Evolutionary conservation across 768 basidiomycete genomes (phyloP), one percentile per base, ranked within the genome.

Genomic region (Amanita pseudoporphyria): DNA sequence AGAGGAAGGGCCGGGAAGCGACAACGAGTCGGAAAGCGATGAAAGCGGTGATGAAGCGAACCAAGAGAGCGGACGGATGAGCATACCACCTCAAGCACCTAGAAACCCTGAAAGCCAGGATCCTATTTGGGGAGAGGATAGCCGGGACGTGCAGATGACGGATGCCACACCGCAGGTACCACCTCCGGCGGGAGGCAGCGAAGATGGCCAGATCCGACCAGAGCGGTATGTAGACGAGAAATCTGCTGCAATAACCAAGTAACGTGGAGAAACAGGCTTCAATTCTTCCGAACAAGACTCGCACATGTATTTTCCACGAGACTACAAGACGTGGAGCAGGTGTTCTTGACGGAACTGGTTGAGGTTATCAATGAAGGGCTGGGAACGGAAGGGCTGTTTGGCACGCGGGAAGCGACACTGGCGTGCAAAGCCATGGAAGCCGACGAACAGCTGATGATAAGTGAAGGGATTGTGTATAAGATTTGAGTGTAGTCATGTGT

Each of bases 391-490:
- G 72, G 72, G 14, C 68, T 93, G 33, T 98, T 90, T 64, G 86
- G 88, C 2, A 84, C 81, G 0, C 72, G 74, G 12, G 95, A 98
- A 64, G 95, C 87, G 1, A 80, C 78, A 5, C 70, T 73, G 47
- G 80, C 82, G 19, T 82, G 84, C 51, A 72, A 79, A 54, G 64
- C 71, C 31, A 96, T 98, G 94, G 74, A 77, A 22, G 82, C 84
- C 14, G 71, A 70, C 10, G 82, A 89, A 47, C 86, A 94, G 64
- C 70, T 97, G 54, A 90, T 96, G 87, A 73, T 91, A 58, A 85
- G 84, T 55, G 89, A 87, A 28, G 87, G 84, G 28, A 81, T 89
- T 50, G 77, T 94, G 47, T 94, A 94, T 70, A 90, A 82, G 64
- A 79, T 91, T 13, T 33, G 22, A 49, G 13, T 12, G 32, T 37